These are phyloP conservation scores for Agrocybe pediades DNA, from an alignment of 768 basidiomycete genomes.

Conservation along the genomic window DNA sequence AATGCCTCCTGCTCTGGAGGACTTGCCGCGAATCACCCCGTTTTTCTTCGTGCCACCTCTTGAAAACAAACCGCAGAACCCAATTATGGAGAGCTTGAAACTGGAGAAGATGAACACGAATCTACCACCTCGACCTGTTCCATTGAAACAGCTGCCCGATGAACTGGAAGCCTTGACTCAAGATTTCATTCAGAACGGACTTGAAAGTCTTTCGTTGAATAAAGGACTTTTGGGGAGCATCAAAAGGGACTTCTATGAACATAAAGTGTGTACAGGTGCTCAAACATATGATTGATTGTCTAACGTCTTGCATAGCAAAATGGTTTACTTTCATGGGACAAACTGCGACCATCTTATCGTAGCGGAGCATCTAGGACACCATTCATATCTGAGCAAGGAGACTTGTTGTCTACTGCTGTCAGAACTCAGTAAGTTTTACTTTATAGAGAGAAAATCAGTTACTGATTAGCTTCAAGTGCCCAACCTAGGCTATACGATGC, in stretches of 20 bases:
- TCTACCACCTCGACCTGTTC: constrained; percentile 12
- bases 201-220: constrained; percentile 1
- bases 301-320: constrained; percentile 33
- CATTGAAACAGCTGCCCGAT: constrained; percentile 20
- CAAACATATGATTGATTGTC: no score
- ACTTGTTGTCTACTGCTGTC: constrained; percentile 52
- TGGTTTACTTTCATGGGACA: constrained; percentile 66
- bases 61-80: constrained; percentile 75
- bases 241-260: constrained; percentile 16
- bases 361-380: constrained; percentile 40
- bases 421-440: constrained; percentile 53
- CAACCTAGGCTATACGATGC: constrained; percentile 46
- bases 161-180: constrained; percentile 30
- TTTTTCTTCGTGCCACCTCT: constrained; percentile 67
- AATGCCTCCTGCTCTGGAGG: constrained; percentile 15
- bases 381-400: constrained; percentile 72
- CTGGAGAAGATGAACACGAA: constrained; percentile 22
- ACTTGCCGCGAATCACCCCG: constrained; percentile 42
- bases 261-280: no score
- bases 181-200: neutral
- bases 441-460: neutral
- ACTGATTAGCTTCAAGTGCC: constrained; percentile 37
- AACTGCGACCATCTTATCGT: constrained; percentile 38
- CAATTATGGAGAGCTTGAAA: constrained; percentile 64
- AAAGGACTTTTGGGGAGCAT: constrained; percentile 21